phyloP scores from a whole-genome alignment of 1,284 basidiomycete species.

The Heterobasidion parviporum region DNA sequence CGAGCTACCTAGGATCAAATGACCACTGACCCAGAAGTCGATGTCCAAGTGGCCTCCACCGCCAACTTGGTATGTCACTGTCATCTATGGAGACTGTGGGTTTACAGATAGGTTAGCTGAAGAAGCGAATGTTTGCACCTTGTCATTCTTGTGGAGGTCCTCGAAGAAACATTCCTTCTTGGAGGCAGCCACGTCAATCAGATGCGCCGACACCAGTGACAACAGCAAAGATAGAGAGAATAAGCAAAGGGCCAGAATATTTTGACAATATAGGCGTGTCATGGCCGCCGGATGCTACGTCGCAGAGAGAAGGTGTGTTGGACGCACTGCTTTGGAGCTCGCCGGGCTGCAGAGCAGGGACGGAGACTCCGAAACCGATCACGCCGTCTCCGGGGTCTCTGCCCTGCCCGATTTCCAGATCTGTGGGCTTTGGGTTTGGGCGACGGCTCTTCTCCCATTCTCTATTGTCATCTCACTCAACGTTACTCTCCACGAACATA shows the following conservation, averaged over 20 bases:
- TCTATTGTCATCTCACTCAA: constrained; percentile 20
- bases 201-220: constrained; percentile 45
- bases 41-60: constrained; percentile 95
- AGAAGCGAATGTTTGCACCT: constrained; percentile 37
- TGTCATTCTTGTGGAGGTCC: constrained; percentile 91
- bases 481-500: constrained; percentile 13
- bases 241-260: constrained; percentile 22
- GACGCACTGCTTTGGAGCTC: neutral
- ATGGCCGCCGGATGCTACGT: constrained; percentile 18
- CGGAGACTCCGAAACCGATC: neutral
- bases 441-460: constrained; percentile 20
- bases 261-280: constrained; percentile 29
- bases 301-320: neutral
- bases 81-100: constrained; percentile 64
- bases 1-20: neutral
- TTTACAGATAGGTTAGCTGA: neutral
- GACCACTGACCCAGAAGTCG: constrained; percentile 75
- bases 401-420: neutral
- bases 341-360: too few relatives aligned
- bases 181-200: constrained; percentile 68
- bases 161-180: constrained; percentile 98
- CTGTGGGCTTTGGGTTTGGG: neutral
- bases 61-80: constrained; percentile 97
- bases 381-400: constrained; percentile 13
- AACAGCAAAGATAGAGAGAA: constrained; percentile 35